phyloP scores from a whole-genome alignment of 176 grass and related monocot genomes.

The Rhipidocladum racemiflorum region DNA sequence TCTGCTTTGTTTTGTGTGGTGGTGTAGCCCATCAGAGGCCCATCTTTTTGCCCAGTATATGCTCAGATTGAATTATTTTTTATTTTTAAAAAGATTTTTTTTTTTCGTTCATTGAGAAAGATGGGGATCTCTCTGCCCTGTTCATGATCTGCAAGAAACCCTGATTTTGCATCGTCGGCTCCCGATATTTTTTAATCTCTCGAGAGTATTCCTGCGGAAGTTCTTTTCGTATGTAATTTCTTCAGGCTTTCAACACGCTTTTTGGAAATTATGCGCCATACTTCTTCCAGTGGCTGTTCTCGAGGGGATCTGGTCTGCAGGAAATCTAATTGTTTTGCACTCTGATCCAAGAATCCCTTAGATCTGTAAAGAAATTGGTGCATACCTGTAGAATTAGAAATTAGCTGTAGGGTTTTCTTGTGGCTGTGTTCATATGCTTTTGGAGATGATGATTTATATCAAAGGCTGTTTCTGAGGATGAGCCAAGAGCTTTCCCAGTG shows the following conservation, averaged over 20 bases:
- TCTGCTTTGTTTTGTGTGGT: neutral
- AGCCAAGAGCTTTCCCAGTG: conserved; percentile 15
- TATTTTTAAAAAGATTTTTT: neutral
- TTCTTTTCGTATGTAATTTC: neutral
- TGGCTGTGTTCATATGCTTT: neutral
- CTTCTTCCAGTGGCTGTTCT: neutral
- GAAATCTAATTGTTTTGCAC: neutral
- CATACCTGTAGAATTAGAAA: neutral
- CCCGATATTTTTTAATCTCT: neutral
- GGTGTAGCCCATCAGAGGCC: conserved; percentile 22
- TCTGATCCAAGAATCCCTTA: neutral
- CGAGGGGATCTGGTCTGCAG: neutral
- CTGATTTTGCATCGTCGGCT: neutral
- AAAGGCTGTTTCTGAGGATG: conserved; percentile 50
- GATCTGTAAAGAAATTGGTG: neutral
- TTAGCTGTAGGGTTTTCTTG: neutral
- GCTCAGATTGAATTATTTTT: neutral
- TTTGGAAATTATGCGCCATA: neutral
- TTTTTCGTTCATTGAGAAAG: neutral
- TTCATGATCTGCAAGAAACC: neutral
- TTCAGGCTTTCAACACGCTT: neutral
- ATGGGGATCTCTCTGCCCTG: neutral
- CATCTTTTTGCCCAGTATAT: neutral
- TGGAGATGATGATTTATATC: conserved; percentile 32
- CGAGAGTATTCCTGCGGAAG: neutral